A percentile compares a stretch with the other conserved stretches of the same genome.
Conservation (phyloP, 768 basidiomycete species). For the Rickenella mellea region DNA sequence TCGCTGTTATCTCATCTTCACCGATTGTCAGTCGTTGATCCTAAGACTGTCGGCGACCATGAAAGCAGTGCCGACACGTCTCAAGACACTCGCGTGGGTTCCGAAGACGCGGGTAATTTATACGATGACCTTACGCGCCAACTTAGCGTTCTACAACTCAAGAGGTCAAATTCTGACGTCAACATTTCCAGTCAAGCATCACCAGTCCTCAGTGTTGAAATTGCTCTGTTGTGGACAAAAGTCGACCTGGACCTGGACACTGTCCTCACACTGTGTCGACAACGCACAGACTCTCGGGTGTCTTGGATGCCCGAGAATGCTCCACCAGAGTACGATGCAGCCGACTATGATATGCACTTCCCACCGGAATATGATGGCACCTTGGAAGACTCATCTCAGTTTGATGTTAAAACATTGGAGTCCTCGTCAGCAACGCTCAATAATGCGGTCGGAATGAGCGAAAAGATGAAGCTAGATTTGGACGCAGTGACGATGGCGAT, state of each 20-base stretch:
- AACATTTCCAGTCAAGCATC: conserved; percentile 25
- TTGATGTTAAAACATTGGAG: conserved; percentile 7
- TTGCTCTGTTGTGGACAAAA: conserved; percentile 61
- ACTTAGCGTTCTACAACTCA: conserved; percentile 56
- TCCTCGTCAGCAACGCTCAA: conserved; percentile 5
- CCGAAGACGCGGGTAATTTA: conserved; percentile 23
- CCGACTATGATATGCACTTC: conserved; percentile 22
- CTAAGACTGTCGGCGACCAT: conserved; percentile 6
- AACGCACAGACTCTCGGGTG: conserved; percentile 32
- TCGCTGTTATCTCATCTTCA: conserved; percentile 62
- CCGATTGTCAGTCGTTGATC: conserved; percentile 35
- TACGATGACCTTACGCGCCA: conserved; percentile 60
- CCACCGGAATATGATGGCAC: conserved; percentile 47
- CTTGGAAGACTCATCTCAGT: conserved; percentile 9
- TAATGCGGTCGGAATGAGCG: conserved; percentile 28
- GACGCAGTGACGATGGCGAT: conserved; percentile 83
- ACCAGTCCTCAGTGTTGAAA: conserved; percentile 44
- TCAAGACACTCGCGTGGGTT: background rate
- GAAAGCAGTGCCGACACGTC: background rate
- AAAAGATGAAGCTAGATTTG: conserved; percentile 81
- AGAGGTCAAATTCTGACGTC: conserved; percentile 36
- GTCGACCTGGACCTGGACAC: conserved; percentile 69
- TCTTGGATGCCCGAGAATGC: conserved; percentile 8
- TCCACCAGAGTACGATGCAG: conserved; percentile 14
- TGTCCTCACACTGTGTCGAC: conserved; percentile 57